phyloP scores from a whole-genome alignment of 345 rosid species.

The Laguncularia racemosa region DNA sequence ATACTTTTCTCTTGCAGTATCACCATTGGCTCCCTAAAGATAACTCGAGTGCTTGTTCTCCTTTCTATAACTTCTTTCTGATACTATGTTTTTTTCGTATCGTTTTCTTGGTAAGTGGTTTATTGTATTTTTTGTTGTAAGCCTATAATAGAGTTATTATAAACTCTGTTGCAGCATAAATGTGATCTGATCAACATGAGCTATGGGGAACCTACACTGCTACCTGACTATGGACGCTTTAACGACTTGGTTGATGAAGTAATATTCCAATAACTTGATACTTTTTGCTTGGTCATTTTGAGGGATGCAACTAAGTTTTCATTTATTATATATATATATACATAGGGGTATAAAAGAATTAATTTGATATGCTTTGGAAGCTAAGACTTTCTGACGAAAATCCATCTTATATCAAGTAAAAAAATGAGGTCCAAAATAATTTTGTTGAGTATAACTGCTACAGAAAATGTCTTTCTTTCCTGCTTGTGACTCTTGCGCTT shows the following conservation, averaged over 20 bases:
- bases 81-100: no score
- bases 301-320: no score
- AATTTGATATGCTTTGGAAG: no score
- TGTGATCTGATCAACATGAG: slow-evolving; percentile 99
- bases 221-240: slow-evolving; percentile 97
- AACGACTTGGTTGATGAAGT: slow-evolving; percentile 94
- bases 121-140: background rate
- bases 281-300: background rate
- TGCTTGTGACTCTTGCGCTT: no score
- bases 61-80: no score
- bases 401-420: no score
- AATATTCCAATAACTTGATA: slow-evolving; percentile 20
- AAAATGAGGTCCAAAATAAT: no score
- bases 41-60: background rate
- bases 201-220: slow-evolving; percentile 74
- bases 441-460: no score
- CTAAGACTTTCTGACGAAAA: no score
- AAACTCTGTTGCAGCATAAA: slow-evolving; percentile 59
- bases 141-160: slow-evolving; percentile 1
- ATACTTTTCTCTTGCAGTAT: background rate
- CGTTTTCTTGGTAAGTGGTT: background rate
- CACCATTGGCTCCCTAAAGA: background rate
- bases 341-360: no score
- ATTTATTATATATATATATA: no score
- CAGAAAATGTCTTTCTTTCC: no score